Conservation (phyloP, 768 basidiomycete species). For the Tricholoma furcatifolium region DNA sequence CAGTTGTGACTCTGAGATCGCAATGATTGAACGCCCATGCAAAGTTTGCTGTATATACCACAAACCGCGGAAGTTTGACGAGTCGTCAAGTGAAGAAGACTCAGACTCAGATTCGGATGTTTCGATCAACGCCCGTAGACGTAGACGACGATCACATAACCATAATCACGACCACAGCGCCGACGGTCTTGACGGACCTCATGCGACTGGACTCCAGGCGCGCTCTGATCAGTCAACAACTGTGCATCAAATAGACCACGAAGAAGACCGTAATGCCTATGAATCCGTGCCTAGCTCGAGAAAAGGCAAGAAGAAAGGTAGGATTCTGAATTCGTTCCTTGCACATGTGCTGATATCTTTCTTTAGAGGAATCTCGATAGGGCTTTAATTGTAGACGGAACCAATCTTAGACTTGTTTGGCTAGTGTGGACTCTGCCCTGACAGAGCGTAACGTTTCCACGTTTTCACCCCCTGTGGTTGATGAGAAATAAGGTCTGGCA, state of each 20-base stretch:
- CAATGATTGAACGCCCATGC: background rate
- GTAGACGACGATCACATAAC: slow-evolving; percentile 7
- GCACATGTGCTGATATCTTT: background rate
- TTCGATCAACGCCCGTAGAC: slow-evolving; percentile 17
- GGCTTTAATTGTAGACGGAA: no score
- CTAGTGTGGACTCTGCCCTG: no score
- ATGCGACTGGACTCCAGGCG: slow-evolving; percentile 10
- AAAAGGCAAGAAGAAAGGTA: slow-evolving; percentile 36
- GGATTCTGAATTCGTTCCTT: slow-evolving; percentile 10
- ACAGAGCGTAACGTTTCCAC: no score
- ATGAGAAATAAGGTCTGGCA: no score
- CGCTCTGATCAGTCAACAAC: slow-evolving; percentile 15
- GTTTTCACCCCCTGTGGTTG: no score
- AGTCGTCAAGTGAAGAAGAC: slow-evolving; percentile 69
- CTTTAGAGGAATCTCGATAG: no score
- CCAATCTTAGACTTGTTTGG: no score
- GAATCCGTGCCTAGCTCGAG: slow-evolving; percentile 37
- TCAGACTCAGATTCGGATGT: slow-evolving; percentile 48
- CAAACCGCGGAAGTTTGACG: slow-evolving; percentile 75
- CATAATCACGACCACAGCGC: slow-evolving; percentile 6
- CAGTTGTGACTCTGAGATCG: background rate
- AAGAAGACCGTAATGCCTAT: slow-evolving; percentile 47
- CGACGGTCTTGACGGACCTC: background rate
- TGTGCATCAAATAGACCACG: slow-evolving; percentile 24
- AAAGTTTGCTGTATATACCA: slow-evolving; percentile 98